phyloP scores from a whole-genome alignment of 352 stramenopile species.

The Elongisporangium senticosum region DNA sequence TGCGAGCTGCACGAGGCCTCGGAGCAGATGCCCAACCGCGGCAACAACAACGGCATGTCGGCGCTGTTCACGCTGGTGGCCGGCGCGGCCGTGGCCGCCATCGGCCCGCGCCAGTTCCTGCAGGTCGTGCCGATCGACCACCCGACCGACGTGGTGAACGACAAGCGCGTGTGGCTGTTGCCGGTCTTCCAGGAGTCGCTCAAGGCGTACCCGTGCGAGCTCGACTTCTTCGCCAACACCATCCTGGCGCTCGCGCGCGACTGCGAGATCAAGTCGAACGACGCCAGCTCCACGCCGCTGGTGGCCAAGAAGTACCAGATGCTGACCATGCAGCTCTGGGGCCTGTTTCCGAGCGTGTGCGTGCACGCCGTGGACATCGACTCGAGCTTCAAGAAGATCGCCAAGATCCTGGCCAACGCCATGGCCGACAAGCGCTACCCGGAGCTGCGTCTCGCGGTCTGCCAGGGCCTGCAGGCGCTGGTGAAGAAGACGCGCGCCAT shows the following conservation, averaged over 20 bases:
- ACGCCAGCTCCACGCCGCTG: conserved; percentile 58
- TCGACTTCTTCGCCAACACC: conserved; percentile 69
- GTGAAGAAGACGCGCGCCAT: conserved; percentile 66
- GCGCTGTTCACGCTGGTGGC: conserved; percentile 63
- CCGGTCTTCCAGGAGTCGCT: conserved; percentile 71
- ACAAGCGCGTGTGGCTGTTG: conserved; percentile 78
- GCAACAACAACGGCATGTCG: conserved; percentile 31
- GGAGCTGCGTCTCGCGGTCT: conserved; percentile 77
- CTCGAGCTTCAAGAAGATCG: conserved; percentile 79
- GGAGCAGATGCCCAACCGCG: conserved; percentile 52
- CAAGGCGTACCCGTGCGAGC: conserved; percentile 40
- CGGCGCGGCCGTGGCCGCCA: conserved; percentile 48
- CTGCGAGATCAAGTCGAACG: conserved; percentile 61
- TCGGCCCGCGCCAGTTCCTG: conserved; percentile 66
- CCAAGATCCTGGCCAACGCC: conserved; percentile 81
- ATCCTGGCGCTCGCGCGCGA: conserved; percentile 68
- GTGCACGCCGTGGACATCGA: conserved; percentile 67
- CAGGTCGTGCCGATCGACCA: conserved; percentile 71
- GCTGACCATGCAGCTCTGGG: conserved; percentile 78
- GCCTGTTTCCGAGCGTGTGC: conserved; percentile 77
- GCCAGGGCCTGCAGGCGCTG: conserved; percentile 75
- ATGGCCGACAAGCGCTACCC: conserved; percentile 86
- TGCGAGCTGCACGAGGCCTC: conserved; percentile 78
- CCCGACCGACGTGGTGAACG: conserved; percentile 59
- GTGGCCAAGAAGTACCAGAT: conserved; percentile 71